A percentile compares a stretch with the other conserved stretches of the same genome.
Conservation (phyloP, 768 basidiomycete species). For the Inosperma sp. region DNA sequence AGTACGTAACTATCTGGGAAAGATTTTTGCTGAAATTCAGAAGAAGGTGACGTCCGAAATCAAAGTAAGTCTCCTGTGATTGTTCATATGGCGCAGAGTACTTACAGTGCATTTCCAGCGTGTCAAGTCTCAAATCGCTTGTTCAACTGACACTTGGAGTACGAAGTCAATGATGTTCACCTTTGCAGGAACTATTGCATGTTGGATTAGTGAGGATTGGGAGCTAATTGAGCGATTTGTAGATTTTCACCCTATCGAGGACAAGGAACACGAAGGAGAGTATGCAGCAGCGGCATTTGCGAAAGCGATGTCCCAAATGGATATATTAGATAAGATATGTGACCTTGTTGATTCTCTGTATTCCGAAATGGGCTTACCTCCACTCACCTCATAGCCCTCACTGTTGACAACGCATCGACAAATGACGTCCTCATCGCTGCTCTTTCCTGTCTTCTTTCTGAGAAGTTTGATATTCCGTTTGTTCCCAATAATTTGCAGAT, state of each 20-base stretch:
- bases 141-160: constrained; percentile 30
- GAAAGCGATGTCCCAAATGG: constrained; percentile 17
- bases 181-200: constrained; percentile 29
- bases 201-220: constrained; percentile 31
- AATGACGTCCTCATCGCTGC: constrained; percentile 31
- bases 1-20: constrained; percentile 12
- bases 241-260: constrained; percentile 28
- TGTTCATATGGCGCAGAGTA: background rate
- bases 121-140: constrained; percentile 21
- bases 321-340: constrained; percentile 33
- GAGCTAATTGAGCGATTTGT: constrained; percentile 28
- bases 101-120: background rate
- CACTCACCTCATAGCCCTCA: constrained; percentile 19
- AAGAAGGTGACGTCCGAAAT: constrained; percentile 12
- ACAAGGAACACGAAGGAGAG: constrained; percentile 31
- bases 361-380: constrained; percentile 12
- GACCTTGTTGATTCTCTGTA: background rate
- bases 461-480: constrained; percentile 23
- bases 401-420: constrained; percentile 30
- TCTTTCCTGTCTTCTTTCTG: constrained; percentile 14
- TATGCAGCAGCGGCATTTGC: constrained; percentile 28
- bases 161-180: constrained; percentile 30
- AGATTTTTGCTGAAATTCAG: constrained; percentile 15
- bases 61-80: constrained; percentile 3
- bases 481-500: constrained; percentile 28